Percentiles rank a stretch among this genome's conserved stretches.
These are phyloP conservation scores for Batrachochytrium dendrobatidis DNA, from an alignment of 371 early-diverging fungal genomes.

Conservation along the genomic window DNA sequence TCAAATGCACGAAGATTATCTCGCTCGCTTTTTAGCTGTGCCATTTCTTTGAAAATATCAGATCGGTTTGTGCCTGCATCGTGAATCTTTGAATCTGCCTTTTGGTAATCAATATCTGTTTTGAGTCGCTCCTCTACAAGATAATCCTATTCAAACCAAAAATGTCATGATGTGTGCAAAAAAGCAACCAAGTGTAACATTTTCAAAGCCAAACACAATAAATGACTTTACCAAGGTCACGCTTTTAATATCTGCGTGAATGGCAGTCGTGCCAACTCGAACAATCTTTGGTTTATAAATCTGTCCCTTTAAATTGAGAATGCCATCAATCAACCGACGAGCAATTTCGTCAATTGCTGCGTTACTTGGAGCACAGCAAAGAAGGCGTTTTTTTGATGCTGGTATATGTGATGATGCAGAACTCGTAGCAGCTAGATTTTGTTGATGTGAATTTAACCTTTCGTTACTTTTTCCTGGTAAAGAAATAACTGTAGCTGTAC, in stretches of 20 bases:
- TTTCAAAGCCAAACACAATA: neutral
- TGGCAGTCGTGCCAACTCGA: conserved; percentile 71
- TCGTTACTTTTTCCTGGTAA: conserved; percentile 16
- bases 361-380: conserved; percentile 96
- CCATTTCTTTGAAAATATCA: conserved; percentile 2
- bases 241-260: conserved; percentile 64
- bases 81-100: neutral
- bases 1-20: conserved; percentile 31
- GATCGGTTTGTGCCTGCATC: no score
- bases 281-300: conserved; percentile 64
- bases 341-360: conserved; percentile 97
- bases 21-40: conserved; percentile 17
- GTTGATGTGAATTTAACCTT: conserved; percentile 2
- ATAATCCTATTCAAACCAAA: neutral
- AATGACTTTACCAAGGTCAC: conserved; percentile 51
- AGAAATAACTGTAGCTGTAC: conserved; percentile 13
- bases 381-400: conserved; percentile 44
- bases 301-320: conserved; percentile 25
- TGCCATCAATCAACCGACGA: conserved; percentile 36
- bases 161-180: neutral
- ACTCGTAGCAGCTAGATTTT: conserved; percentile 39
- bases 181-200: neutral
- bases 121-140: conserved; percentile 21
- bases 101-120: neutral
- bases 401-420: conserved; percentile 15